These are phyloP conservation scores for Rhipidocladum racemiflorum DNA, from an alignment of 176 grass and related monocot species.

Conservation along the genomic window DNA sequence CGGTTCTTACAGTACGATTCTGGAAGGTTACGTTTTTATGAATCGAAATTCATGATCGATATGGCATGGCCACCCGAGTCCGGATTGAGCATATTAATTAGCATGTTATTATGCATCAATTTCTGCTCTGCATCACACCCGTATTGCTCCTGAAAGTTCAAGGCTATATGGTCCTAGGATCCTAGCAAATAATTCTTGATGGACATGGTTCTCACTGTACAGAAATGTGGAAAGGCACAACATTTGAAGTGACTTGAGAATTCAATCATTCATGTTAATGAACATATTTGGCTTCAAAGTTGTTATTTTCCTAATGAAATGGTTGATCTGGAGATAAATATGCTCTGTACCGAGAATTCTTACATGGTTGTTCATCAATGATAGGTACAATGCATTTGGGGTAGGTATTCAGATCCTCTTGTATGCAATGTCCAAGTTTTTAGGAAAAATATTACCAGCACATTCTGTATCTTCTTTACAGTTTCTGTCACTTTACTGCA, in stretches of 20 bases:
- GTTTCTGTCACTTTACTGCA: conserved; percentile 38
- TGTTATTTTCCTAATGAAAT: not conserved
- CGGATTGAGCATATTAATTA: not conserved
- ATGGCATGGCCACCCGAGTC: not conserved
- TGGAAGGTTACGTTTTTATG: not conserved
- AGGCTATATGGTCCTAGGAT: not conserved
- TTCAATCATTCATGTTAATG: not conserved
- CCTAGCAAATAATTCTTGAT: not conserved
- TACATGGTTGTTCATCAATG: not conserved
- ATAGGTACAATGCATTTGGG: not conserved
- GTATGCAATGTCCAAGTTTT: not conserved
- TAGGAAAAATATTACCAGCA: not conserved
- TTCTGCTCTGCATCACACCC: not conserved
- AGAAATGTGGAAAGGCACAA: not conserved
- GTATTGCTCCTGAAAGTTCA: not conserved
- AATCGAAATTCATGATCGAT: not conserved
- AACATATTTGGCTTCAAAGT: not conserved
- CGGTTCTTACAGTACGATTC: not conserved
- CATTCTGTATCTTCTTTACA: not conserved
- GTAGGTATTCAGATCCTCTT: not conserved
- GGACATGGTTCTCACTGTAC: too few relatives aligned
- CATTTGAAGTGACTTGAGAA: not conserved
- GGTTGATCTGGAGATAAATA: not conserved
- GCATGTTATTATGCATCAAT: not conserved
- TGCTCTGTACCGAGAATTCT: not conserved